Conservation (phyloP, 352 stramenopile genomes). For the Thalassiosira livingstoniorum region DNA sequence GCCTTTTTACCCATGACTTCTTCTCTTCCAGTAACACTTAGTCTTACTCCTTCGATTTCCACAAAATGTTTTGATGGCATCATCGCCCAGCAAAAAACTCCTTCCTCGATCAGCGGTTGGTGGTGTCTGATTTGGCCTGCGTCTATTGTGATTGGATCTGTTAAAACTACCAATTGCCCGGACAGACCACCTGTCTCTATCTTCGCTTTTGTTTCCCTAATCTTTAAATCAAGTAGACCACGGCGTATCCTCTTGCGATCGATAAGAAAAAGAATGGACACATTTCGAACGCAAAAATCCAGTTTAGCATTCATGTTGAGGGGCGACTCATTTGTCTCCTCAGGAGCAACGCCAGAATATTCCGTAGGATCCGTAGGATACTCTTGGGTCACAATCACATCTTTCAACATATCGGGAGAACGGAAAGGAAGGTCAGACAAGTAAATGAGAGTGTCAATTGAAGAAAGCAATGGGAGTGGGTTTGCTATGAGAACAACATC, state of each 20-base stretch:
- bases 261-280: conserved; percentile 40
- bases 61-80: conserved; percentile 53
- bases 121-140: conserved; percentile 28
- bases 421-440: conserved; percentile 37
- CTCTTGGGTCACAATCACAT: conserved; percentile 9
- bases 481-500: conserved; percentile 55
- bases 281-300: conserved; percentile 33
- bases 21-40: conserved; percentile 1
- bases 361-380: neutral
- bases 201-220: conserved; percentile 13
- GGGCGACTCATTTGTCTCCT: conserved; percentile 3
- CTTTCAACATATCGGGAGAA: neutral
- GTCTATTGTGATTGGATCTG: conserved; percentile 29
- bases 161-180: conserved; percentile 20
- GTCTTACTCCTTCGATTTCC: conserved; percentile 30
- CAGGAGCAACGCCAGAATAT: conserved; percentile 2
- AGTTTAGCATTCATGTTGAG: conserved; percentile 22
- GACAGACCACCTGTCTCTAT: conserved; percentile 21
- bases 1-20: neutral
- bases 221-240: conserved; percentile 42
- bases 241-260: conserved; percentile 31
- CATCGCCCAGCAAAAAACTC: conserved; percentile 17
- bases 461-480: conserved; percentile 49
- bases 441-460: conserved; percentile 32
- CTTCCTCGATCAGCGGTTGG: conserved; percentile 2